Base-by-base conservation (phyloP, 345 rosid species). In the Combretum micranthum region DNA sequence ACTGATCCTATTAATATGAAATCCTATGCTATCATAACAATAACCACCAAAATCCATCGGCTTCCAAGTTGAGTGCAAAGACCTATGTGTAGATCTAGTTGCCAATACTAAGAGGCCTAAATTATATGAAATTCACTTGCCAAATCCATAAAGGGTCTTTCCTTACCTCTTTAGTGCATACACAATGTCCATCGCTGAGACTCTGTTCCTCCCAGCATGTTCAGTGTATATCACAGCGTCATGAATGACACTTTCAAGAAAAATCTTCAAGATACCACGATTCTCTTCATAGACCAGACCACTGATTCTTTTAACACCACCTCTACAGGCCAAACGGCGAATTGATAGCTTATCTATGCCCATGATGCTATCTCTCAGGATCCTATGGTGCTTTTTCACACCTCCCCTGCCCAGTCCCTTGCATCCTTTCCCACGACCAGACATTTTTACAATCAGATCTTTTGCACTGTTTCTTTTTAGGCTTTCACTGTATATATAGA, bases 401-500 rank as follows among this genome's bases (percentile, higher is more conserved):
- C 86, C 86, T 43, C 86, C 86, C 47, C 78, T 81, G 0, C 86
- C 86, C 65, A 80, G 53, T 0, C 86, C 86, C 71, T 77, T 80
- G 1, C 86, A 83, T 42, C 86, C 86, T 73, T 81, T 81, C 46
- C 86, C 86, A 45, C 83, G 77, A 0, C 83, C 86, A 0, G 83
- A 78, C 86, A 78, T 78, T 64, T 64, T 62, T 17, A 7, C 32
- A 12, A 37, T 32, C 39, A 32, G 39, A 32, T 32, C 39, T 11
- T 32, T 32, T 32, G 9, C 39, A 3, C 39, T 32, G 9, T 32
- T 32, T 32, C 39, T 32, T 4, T 32, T 1, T 32, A 32, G 39
- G 39, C 39, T 4, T 32, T 32, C 39, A 7, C 39, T 32, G 39
- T 32, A 32, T 32, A 32, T 32, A 32, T 32, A 32, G 39, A 1